Evolutionary conservation across 2,329 filamentous ascomycete genomes (phyloP), one percentile per base, ranked within the genome.

Genomic region (Stachybotrys chlorohalonatus): DNA sequence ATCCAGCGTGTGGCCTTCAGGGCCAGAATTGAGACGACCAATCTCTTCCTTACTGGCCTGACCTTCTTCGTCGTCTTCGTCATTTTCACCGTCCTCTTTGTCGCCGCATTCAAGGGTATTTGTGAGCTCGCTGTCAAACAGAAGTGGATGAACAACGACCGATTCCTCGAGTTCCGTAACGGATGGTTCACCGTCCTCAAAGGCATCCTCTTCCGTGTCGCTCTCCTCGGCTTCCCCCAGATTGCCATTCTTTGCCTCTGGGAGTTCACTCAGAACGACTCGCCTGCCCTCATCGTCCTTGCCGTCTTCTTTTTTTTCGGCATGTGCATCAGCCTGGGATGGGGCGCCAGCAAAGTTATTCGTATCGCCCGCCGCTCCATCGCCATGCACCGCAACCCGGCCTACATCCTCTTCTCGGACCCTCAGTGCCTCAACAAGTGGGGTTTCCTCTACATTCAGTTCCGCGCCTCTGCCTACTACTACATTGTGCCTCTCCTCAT

Each of bases 381-480:
- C 59, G 74, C 81, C 55, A 90, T 96, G 84, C 92, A 96, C 79
- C 92, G 93, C 74, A 96, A 96, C 75, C 91, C 93, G 31, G 93
- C 92, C 31, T 96, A 96, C 72, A 96, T 96, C 63, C 84, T 97
- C 58, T 97, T 95, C 75, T 96, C 93, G 2, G 92, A 97, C 65
- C 91, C 92, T n/a, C 82, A 90, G 59, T 86, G 89, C 53, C 82
- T 97, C 59, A 96, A 96, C 82, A 95, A 96, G 74, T 96, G 92
- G 93, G 93, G 93, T 24, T 96, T 96, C 77, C 82, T 97, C 60
- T 97, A 97, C 68, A 90, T 97, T 47, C 92, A 96, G 70, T 96
- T 95, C 80, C 89, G 93, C 65, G 93, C 93, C 46, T 93, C 91
- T 2, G 90, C 91, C 46, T 96, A 96, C 80, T 96, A 95, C 77